These are phyloP conservation scores for Magnaporthiopsis incrustans DNA, from an alignment of 2,329 filamentous ascomycete species.

Conservation along the genomic window DNA sequence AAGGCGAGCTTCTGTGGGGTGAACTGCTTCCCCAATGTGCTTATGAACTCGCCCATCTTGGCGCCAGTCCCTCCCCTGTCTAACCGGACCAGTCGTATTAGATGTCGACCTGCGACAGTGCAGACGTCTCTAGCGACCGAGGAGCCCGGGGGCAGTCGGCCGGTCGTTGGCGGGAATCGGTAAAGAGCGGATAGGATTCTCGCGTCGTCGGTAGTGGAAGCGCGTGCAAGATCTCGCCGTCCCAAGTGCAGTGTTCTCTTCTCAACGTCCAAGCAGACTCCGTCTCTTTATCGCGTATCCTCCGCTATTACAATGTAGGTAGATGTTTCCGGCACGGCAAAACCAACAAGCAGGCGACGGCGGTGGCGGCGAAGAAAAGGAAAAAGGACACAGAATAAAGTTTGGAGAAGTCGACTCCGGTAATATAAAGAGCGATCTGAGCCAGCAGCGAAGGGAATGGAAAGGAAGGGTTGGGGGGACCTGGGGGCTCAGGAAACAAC, in stretches of 20 bases:
- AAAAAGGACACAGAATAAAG: slow-evolving; percentile 14
- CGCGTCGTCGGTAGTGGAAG: not conserved
- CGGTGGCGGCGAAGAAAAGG: not conserved
- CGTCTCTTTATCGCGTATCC: slow-evolving; percentile 14
- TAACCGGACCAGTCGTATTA: slow-evolving; percentile 18
- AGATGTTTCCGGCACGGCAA: slow-evolving; percentile 3
- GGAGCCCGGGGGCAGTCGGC: not conserved
- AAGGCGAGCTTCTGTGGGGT: slow-evolving; percentile 66
- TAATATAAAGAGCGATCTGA: slow-evolving; percentile 46
- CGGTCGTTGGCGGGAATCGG: not conserved
- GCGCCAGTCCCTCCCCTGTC: slow-evolving; percentile 21
- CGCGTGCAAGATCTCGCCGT: not conserved
- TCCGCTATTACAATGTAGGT: slow-evolving; percentile 17
- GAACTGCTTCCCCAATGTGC: slow-evolving; percentile 52
- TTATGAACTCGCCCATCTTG: slow-evolving; percentile 31
- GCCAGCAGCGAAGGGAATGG: slow-evolving; percentile 46
- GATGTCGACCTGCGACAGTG: slow-evolving; percentile 49
- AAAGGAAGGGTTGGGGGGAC: slow-evolving; percentile 27
- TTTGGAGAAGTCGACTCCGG: slow-evolving; percentile 23
- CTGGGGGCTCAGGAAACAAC: slow-evolving; percentile 26
- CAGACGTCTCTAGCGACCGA: not conserved
- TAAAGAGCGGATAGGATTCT: not conserved
- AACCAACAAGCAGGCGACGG: not conserved
- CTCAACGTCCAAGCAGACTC: not conserved
- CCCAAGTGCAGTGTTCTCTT: slow-evolving; percentile 8